These are phyloP conservation scores for Raphanus sativus DNA, from an alignment of 345 rosid species.

Conservation along the genomic window DNA sequence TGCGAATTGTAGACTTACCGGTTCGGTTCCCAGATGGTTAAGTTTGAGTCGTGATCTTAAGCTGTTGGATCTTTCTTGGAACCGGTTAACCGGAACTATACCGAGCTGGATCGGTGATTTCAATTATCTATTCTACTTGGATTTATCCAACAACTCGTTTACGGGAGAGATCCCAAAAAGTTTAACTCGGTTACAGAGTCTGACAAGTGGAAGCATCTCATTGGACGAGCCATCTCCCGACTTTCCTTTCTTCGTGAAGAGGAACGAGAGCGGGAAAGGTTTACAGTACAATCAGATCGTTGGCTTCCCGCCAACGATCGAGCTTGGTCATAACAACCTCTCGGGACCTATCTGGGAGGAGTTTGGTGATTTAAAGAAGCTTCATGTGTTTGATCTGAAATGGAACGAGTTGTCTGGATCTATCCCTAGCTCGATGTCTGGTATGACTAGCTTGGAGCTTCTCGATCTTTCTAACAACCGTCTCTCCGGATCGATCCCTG, in stretches of 20 bases:
- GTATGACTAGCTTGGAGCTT: slow-evolving; percentile 55
- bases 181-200: slow-evolving; percentile 49
- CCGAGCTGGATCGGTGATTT: slow-evolving; percentile 59
- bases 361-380: slow-evolving; percentile 55
- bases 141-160: slow-evolving; percentile 63
- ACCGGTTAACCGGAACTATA: slow-evolving; percentile 48
- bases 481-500: slow-evolving; percentile 47
- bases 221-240: slow-evolving; percentile 55
- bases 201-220: slow-evolving; percentile 44
- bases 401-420: slow-evolving; percentile 44
- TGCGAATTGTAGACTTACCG: slow-evolving; percentile 61
- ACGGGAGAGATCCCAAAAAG: slow-evolving; percentile 58
- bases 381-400: slow-evolving; percentile 51
- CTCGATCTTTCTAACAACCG: slow-evolving; percentile 53
- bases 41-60: slow-evolving; percentile 52
- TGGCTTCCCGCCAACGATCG: slow-evolving; percentile 53
- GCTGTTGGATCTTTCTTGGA: slow-evolving; percentile 86
- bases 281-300: slow-evolving; percentile 64
- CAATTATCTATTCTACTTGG: slow-evolving; percentile 58
- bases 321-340: slow-evolving; percentile 41
- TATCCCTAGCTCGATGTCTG: slow-evolving; percentile 47
- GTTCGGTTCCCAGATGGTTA: slow-evolving; percentile 71
- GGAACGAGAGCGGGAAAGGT: slow-evolving; percentile 49
- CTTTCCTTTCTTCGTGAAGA: slow-evolving; percentile 60
- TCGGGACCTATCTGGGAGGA: slow-evolving; percentile 54